phyloP scores from a whole-genome alignment of 352 stramenopile species.

The Stramenopiles sp. region DNA sequence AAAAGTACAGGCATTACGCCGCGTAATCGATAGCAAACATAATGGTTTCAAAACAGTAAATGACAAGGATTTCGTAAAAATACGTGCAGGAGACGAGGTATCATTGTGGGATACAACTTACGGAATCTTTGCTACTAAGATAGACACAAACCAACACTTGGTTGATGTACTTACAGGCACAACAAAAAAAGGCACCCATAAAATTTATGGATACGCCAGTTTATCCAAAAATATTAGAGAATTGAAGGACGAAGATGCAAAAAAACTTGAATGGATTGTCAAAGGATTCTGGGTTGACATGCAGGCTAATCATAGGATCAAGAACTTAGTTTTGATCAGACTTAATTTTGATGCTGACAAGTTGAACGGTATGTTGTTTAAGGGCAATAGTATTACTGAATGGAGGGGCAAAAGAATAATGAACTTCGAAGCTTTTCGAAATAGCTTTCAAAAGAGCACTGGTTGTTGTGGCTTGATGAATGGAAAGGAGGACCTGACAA shows the following conservation, averaged over 20 bases:
- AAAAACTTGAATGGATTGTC: neutral
- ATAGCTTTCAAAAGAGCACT: neutral
- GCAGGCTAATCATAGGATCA: no score
- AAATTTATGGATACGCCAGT: neutral
- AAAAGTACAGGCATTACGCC: neutral
- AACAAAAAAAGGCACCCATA: neutral
- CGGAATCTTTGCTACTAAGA: no score
- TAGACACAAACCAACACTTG: no score
- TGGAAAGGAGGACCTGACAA: conserved; percentile 64
- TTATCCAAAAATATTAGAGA: neutral
- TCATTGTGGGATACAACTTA: no score
- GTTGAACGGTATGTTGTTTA: neutral
- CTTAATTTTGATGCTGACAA: neutral
- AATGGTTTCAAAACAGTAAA: no score
- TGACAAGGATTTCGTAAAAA: no score
- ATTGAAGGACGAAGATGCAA: neutral
- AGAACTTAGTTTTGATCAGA: neutral
- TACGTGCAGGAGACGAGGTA: no score
- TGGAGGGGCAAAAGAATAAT: neutral
- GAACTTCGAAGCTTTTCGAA: neutral
- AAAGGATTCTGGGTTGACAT: neutral
- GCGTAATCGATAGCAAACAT: neutral
- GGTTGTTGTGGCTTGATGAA: conserved; percentile 52
- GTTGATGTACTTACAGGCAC: neutral
- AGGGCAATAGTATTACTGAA: neutral